These are phyloP conservation scores for Daldinia bambusicola DNA, from an alignment of 495 filamentous ascomycete species.

Conservation along the genomic window DNA sequence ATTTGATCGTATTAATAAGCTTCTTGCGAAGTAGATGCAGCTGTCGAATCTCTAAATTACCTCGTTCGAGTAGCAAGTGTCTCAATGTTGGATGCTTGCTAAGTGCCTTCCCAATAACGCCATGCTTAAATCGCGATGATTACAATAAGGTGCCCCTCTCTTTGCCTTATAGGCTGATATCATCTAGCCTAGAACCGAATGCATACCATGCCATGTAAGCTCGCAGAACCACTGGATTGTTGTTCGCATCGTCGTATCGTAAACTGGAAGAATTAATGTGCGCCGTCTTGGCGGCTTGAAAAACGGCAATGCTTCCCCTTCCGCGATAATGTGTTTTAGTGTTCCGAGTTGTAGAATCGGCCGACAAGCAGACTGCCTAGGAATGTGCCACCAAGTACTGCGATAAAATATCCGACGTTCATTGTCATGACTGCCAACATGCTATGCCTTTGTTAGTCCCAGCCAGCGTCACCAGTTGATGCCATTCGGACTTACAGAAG, in stretches of 20 bases:
- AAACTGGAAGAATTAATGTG: slow-evolving; percentile 32
- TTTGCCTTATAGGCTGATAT: slow-evolving; percentile 42
- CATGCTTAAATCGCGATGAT: slow-evolving; percentile 36
- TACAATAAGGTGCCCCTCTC: slow-evolving; percentile 22
- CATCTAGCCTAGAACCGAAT: slow-evolving; percentile 40
- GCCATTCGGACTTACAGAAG: slow-evolving; percentile 75
- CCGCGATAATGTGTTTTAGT: slow-evolving; percentile 25
- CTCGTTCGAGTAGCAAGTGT: slow-evolving; percentile 26
- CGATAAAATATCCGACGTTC: slow-evolving; percentile 96
- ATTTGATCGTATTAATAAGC: not conserved
- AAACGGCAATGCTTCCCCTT: slow-evolving; percentile 24
- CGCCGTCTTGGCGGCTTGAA: slow-evolving; percentile 35
- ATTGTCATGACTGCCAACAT: slow-evolving; percentile 99
- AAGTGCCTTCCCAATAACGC: slow-evolving; percentile 31
- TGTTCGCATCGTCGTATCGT: slow-evolving; percentile 25
- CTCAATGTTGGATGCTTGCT: slow-evolving; percentile 14
- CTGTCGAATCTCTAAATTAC: slow-evolving; percentile 9
- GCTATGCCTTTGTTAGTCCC: slow-evolving; percentile 58
- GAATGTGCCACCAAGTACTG: slow-evolving; percentile 84
- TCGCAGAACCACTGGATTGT: slow-evolving; percentile 13
- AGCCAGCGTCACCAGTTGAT: not conserved
- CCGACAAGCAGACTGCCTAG: slow-evolving; percentile 84
- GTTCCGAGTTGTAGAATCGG: slow-evolving; percentile 61
- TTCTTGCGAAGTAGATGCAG: not conserved
- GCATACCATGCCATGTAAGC: slow-evolving; percentile 16